Evolutionary conservation across 345 rosid species (phyloP).

Genomic region (Erucastrum elatum): DNA sequence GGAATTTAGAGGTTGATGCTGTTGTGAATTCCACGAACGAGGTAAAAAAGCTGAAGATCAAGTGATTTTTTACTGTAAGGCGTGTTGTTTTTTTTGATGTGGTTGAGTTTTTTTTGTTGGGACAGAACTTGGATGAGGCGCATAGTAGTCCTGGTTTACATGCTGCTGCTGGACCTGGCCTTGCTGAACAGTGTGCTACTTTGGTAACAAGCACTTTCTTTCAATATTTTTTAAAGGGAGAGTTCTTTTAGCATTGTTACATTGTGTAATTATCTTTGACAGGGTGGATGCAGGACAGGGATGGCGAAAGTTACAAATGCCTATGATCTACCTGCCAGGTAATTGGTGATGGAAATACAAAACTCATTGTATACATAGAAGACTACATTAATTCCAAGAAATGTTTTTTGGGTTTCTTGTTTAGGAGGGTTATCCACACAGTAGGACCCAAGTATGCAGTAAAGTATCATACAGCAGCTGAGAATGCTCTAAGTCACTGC

Average conservation of each 20-base stretch:
- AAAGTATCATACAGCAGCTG: slow-evolving; percentile 98
- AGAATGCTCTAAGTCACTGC: slow-evolving; percentile 98
- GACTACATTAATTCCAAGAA: background rate
- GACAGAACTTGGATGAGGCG: slow-evolving; percentile 85
- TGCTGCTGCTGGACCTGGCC: slow-evolving; percentile 95
- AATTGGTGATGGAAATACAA: slow-evolving; percentile 14
- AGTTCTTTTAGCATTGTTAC: background rate
- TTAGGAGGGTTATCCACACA: slow-evolving; percentile 86
- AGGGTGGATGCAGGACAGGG: slow-evolving; percentile 99
- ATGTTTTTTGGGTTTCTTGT: slow-evolving; percentile 9
- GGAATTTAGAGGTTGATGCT: slow-evolving; percentile 98
- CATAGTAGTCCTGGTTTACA: slow-evolving; percentile 95
- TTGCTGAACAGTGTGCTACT: slow-evolving; percentile 88
- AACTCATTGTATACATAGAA: background rate
- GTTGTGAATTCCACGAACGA: slow-evolving; percentile 98
- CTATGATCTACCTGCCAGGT: slow-evolving; percentile 97
- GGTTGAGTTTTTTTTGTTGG: background rate
- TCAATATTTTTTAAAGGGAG: background rate
- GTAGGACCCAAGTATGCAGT: slow-evolving; percentile 99
- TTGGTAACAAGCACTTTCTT: slow-evolving; percentile 53
- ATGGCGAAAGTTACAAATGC: slow-evolving; percentile 95
- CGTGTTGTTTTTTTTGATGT: background rate
- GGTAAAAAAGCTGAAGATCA: slow-evolving; percentile 54
- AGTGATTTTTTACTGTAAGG: background rate
- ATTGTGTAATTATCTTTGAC: slow-evolving; percentile 7